phyloP scores from a whole-genome alignment of 495 filamentous ascomycete species.

The Delitschia confertaspora region DNA sequence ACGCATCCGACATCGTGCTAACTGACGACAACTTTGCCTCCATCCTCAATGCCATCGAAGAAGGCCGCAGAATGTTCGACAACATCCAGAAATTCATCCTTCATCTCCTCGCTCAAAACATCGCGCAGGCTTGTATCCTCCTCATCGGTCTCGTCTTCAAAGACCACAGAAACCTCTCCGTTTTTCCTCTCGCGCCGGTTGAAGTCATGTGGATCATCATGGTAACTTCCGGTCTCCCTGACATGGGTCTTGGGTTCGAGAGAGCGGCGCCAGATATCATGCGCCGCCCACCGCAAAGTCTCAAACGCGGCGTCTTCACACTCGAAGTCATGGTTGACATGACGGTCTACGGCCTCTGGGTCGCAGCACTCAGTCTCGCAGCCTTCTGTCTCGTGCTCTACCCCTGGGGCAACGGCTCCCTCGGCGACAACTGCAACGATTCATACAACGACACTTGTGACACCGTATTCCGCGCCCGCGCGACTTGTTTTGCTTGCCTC shows the following conservation, averaged over 20 bases:
- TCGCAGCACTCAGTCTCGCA: conserved; percentile 57
- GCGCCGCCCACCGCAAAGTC: conserved; percentile 59
- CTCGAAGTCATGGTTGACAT: conserved; percentile 61
- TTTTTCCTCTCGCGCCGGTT: conserved; percentile 66
- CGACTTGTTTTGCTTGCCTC: conserved; percentile 66
- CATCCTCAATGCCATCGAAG: conserved; percentile 67
- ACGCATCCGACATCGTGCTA: conserved; percentile 73
- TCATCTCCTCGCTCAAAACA: conserved; percentile 63
- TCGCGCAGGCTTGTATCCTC: conserved; percentile 63
- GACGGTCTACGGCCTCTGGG: conserved; percentile 61
- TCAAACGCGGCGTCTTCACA: conserved; percentile 59
- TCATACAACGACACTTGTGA: conserved; percentile 46
- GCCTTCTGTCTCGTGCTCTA: conserved; percentile 64
- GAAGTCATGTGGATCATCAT: conserved; percentile 76
- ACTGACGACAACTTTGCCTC: conserved; percentile 79
- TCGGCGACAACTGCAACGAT: conserved; percentile 60
- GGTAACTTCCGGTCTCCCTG: conserved; percentile 65
- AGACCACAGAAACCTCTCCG: conserved; percentile 52
- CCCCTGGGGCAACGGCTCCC: conserved; percentile 49
- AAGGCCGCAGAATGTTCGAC: conserved; percentile 68
- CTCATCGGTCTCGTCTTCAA: conserved; percentile 66
- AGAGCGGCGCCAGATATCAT: conserved; percentile 58
- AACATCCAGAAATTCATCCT: conserved; percentile 81
- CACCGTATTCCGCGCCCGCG: conserved; percentile 64
- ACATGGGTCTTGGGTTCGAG: conserved; percentile 66